A percentile compares a stretch with the other conserved stretches of the same genome.
Evolutionary conservation across 2,329 filamentous ascomycete genomes (phyloP).

Genomic region (Hypoxylon sp.): DNA sequence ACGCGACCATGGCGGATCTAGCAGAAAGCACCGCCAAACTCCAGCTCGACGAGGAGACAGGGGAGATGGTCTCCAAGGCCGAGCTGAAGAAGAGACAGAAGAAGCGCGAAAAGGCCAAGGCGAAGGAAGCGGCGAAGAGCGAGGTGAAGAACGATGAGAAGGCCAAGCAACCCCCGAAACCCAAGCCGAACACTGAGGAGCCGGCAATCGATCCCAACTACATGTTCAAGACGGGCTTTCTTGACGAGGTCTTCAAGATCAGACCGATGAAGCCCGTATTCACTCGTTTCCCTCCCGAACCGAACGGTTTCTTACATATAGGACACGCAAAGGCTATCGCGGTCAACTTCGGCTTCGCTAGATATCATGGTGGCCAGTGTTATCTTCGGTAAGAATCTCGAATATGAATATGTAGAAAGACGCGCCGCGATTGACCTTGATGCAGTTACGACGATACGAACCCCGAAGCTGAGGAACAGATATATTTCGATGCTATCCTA

Average conservation of each 20-base stretch:
- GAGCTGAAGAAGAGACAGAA: slow-evolving; percentile 74
- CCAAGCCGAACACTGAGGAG: slow-evolving; percentile 65
- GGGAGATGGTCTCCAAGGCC: slow-evolving; percentile 76
- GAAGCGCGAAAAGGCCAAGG: slow-evolving; percentile 70
- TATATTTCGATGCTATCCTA: slow-evolving; percentile 89
- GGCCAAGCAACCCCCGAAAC: slow-evolving; percentile 55
- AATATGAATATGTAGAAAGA: not conserved
- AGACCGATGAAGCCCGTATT: slow-evolving; percentile 73
- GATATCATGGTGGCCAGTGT: slow-evolving; percentile 82
- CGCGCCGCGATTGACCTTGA: slow-evolving; percentile 8
- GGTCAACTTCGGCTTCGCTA: slow-evolving; percentile 96
- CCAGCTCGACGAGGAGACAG: slow-evolving; percentile 73
- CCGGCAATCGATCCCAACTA: slow-evolving; percentile 68
- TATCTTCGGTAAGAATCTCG: slow-evolving; percentile 68
- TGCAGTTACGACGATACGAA: slow-evolving; percentile 89
- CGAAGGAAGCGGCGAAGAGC: slow-evolving; percentile 48
- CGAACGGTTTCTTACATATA: slow-evolving; percentile 94
- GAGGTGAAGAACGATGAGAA: slow-evolving; percentile 47
- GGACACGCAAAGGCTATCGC: slow-evolving; percentile 96
- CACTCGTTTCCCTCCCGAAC: slow-evolving; percentile 86
- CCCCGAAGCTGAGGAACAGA: slow-evolving; percentile 91
- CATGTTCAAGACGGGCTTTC: slow-evolving; percentile 87
- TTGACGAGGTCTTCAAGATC: slow-evolving; percentile 79
- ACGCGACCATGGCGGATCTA: slow-evolving; percentile 58
- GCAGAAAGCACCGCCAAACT: slow-evolving; percentile 69